Conservation (phyloP, 345 rosid species). For the Cardamine occulta region DNA sequence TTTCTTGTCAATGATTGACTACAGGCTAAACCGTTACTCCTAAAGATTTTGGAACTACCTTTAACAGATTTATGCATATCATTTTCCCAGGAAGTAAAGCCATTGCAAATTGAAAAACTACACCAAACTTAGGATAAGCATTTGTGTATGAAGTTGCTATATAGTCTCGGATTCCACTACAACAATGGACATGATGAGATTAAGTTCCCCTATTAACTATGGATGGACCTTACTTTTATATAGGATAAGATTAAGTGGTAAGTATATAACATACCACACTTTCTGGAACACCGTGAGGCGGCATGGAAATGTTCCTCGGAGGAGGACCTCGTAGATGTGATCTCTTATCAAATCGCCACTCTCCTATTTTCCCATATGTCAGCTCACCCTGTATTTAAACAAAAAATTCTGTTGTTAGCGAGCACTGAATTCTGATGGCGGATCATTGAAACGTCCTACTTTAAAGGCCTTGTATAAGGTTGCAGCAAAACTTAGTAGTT, state of each 20-base stretch:
- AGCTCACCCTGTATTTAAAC: slow-evolving; percentile 65
- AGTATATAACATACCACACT: slow-evolving; percentile 75
- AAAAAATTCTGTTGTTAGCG: background rate
- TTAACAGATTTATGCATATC: slow-evolving; percentile 6
- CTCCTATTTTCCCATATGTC: slow-evolving; percentile 85
- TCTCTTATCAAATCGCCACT: slow-evolving; percentile 98
- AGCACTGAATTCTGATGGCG: background rate
- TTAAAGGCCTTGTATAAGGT: slow-evolving; percentile 6
- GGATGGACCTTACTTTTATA: slow-evolving; percentile 15
- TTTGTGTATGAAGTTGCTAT: slow-evolving; percentile 10
- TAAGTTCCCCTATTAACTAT: slow-evolving; percentile 13
- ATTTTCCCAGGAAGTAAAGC: background rate
- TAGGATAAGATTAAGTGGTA: background rate
- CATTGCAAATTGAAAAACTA: background rate
- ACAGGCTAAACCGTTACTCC: background rate
- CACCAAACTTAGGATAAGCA: background rate
- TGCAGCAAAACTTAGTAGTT: slow-evolving; percentile 10
- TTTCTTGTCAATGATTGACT: slow-evolving; percentile 18
- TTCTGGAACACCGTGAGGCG: slow-evolving; percentile 94
- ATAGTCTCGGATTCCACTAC: slow-evolving; percentile 17
- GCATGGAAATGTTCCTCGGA: slow-evolving; percentile 73
- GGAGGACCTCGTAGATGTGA: slow-evolving; percentile 77
- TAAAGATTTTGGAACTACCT: background rate
- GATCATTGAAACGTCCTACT: background rate
- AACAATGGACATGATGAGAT: slow-evolving; percentile 12